Evolutionary conservation across 2,329 filamentous ascomycete genomes (phyloP).

Genomic region (Sarocladium strictum): DNA sequence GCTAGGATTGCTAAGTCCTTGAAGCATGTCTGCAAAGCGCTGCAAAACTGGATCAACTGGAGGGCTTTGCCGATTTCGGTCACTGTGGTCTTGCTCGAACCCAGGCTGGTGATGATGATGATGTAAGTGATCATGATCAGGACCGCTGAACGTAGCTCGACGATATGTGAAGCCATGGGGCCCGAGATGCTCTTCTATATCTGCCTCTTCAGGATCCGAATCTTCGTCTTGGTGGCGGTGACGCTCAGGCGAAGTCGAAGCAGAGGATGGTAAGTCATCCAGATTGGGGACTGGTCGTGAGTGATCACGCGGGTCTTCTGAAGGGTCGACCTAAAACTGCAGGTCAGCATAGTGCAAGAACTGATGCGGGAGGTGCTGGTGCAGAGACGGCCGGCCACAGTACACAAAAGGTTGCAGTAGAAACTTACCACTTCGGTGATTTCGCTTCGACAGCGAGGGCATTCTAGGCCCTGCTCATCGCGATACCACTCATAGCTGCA

Average conservation of each 20-base stretch:
- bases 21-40: slow-evolving; percentile 39
- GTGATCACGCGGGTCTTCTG: slow-evolving; percentile 56
- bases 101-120: slow-evolving; percentile 21
- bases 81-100: slow-evolving; percentile 20
- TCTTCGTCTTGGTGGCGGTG: slow-evolving; percentile 27
- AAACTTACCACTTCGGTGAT: slow-evolving; percentile 77
- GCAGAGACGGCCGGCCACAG: slow-evolving; percentile 12
- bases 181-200: slow-evolving; percentile 46
- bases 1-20: slow-evolving; percentile 24
- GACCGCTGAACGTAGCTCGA: background rate
- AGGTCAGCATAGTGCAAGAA: slow-evolving; percentile 15
- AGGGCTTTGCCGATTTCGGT: background rate
- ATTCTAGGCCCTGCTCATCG: slow-evolving; percentile 61
- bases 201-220: slow-evolving; percentile 53
- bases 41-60: slow-evolving; percentile 29
- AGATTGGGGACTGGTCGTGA: slow-evolving; percentile 16
- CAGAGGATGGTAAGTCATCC: slow-evolving; percentile 14
- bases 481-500: slow-evolving; percentile 79
- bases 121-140: slow-evolving; percentile 21
- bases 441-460: slow-evolving; percentile 72
- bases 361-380: background rate
- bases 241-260: slow-evolving; percentile 24
- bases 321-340: slow-evolving; percentile 39
- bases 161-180: slow-evolving; percentile 33
- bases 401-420: background rate